Conservation (phyloP, 192 early-diverging fungal genomes). For the Bifiguratus adelaidae region DNA sequence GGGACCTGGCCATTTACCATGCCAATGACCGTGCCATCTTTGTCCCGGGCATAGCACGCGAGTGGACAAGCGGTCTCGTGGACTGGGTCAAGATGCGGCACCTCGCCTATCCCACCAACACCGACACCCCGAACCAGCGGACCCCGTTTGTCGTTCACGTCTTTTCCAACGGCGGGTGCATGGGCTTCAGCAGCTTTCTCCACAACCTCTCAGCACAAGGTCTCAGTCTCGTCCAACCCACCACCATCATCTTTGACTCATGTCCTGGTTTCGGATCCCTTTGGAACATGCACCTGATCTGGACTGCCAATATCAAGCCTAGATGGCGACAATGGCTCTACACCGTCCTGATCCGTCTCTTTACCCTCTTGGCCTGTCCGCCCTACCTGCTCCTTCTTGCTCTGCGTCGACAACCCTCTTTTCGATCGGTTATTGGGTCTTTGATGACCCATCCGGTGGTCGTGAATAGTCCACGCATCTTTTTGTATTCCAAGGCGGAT, state of each 20-base stretch:
- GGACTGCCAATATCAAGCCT: no score
- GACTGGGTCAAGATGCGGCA: background rate
- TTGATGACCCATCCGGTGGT: background rate
- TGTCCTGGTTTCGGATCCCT: background rate
- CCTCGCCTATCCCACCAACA: background rate
- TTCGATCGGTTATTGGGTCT: no score
- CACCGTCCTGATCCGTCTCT: no score
- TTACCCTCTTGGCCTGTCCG: no score
- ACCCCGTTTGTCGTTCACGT: background rate
- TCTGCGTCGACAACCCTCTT: no score
- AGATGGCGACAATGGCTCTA: no score
- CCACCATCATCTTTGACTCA: background rate
- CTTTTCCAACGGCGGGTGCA: constrained; percentile 1
- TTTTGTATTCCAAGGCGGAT: background rate
- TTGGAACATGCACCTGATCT: background rate
- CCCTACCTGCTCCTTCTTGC: no score
- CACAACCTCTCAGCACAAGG: no score
- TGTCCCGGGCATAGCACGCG: background rate
- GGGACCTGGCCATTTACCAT: background rate
- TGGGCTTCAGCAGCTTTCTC: background rate
- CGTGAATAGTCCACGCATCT: background rate
- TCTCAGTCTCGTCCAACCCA: no score
- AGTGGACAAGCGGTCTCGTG: no score
- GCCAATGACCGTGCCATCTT: background rate
- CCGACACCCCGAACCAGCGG: background rate